Evolutionary conservation across 2,329 filamentous ascomycete genomes (phyloP).

Genomic region (Colletotrichum higginsianum): DNA sequence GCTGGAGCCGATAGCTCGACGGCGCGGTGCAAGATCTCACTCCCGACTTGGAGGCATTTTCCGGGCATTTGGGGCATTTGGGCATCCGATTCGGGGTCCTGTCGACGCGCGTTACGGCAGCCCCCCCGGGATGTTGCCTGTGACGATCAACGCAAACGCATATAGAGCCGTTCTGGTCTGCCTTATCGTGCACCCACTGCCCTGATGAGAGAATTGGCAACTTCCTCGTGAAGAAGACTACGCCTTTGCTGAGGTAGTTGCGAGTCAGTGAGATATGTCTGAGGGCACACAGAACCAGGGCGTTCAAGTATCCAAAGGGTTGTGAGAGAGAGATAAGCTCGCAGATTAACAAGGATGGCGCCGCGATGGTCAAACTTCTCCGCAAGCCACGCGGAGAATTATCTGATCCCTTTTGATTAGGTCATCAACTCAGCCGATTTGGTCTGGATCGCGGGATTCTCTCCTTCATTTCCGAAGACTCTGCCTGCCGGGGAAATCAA

Average conservation of each 20-base stretch:
- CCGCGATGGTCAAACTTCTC: neutral
- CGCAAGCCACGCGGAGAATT: neutral
- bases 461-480: neutral
- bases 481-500: too few relatives aligned
- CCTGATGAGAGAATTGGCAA: too few relatives aligned
- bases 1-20: neutral
- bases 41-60: neutral
- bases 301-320: too few relatives aligned
- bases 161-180: too few relatives aligned
- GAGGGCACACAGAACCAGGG: too few relatives aligned
- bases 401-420: neutral
- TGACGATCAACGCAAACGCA: neutral
- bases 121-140: constrained; percentile 1
- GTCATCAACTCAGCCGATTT: neutral
- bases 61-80: too few relatives aligned
- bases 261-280: too few relatives aligned
- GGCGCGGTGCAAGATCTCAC: neutral
- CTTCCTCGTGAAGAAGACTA: too few relatives aligned
- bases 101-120: constrained; percentile 2
- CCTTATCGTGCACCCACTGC: too few relatives aligned
- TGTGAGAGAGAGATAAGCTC: too few relatives aligned
- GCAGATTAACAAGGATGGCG: neutral
- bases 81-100: neutral
- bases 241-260: too few relatives aligned
- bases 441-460: too few relatives aligned